Evolutionary conservation across 345 rosid species (phyloP).

Genomic region (Populus tremula): DNA sequence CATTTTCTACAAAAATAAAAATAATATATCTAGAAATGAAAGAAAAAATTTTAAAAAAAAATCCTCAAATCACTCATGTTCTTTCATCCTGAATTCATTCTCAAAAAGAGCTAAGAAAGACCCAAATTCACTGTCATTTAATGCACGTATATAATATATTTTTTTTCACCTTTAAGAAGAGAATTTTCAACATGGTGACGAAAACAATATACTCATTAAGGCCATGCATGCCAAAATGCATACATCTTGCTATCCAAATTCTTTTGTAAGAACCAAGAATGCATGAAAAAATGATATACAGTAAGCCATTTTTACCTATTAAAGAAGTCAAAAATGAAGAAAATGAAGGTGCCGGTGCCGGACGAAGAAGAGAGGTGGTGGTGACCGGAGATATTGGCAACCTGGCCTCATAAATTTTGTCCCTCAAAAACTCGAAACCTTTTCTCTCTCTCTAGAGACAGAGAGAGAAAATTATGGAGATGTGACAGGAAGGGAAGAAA

Average conservation of each 20-base stretch:
- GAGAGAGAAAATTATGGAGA: constrained; percentile 6
- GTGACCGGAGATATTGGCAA: not conserved
- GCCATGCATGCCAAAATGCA: not conserved
- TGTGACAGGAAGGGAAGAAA: not conserved
- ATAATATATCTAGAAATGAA: not conserved
- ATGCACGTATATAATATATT: not conserved
- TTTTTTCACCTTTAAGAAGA: not conserved
- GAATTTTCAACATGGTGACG: not conserved
- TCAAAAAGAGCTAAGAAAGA: not conserved
- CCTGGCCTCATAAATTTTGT: not conserved
- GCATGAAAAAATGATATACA: not conserved
- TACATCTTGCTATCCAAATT: not conserved
- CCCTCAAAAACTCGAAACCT: not conserved
- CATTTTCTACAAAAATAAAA: not conserved
- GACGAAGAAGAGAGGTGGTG: constrained; percentile 6
- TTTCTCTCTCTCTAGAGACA: not conserved
- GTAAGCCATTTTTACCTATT: not conserved
- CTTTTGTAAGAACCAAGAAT: not conserved
- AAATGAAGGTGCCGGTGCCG: not conserved
- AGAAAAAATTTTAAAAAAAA: not conserved
- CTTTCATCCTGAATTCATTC: not conserved
- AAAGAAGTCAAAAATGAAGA: not conserved
- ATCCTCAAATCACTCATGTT: not conserved
- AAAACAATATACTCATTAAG: not conserved
- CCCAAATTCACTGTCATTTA: not conserved